Conservation (phyloP, 1,284 basidiomycete species). For the Trichosporon sp. region DNA sequence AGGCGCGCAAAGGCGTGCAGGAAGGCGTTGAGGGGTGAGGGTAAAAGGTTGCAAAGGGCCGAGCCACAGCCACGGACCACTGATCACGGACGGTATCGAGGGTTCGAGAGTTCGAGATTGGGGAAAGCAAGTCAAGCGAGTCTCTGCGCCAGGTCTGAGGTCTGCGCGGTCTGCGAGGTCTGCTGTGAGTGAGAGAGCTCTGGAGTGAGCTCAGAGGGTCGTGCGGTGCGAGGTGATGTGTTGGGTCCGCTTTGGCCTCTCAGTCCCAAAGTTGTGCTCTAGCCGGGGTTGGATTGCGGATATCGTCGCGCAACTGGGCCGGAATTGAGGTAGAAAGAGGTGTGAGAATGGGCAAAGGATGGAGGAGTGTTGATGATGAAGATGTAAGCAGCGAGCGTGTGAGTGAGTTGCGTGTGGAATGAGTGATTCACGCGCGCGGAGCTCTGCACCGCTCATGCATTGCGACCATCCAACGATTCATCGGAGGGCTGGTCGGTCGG, state of each 20-base stretch:
- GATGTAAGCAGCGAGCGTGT: background rate
- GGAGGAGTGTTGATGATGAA: background rate
- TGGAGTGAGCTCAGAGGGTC: background rate
- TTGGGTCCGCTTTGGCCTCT: background rate
- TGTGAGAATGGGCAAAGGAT: background rate
- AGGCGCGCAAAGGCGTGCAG: background rate
- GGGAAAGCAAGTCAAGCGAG: background rate
- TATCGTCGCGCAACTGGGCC: background rate
- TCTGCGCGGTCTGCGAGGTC: too few species aligned
- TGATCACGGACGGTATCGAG: too few species aligned
- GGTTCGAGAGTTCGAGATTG: background rate
- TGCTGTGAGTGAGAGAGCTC: too few species aligned
- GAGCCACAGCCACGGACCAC: too few species aligned
- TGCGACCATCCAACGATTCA: too few species aligned
- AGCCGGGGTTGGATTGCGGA: background rate
- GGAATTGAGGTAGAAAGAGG: background rate
- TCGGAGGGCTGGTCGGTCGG: too few species aligned
- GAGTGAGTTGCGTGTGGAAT: too few species aligned
- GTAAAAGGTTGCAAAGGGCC: background rate
- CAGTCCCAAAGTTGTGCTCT: background rate
- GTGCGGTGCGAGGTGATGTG: background rate
- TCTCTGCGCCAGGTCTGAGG: too few species aligned
- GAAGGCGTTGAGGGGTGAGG: background rate
- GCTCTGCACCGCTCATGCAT: too few species aligned
- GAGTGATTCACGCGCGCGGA: too few species aligned